Percentiles rank a stretch among this genome's conserved stretches.
phyloP scores from a whole-genome alignment of 768 basidiomycete genomes.

The Lentinula edodes region DNA sequence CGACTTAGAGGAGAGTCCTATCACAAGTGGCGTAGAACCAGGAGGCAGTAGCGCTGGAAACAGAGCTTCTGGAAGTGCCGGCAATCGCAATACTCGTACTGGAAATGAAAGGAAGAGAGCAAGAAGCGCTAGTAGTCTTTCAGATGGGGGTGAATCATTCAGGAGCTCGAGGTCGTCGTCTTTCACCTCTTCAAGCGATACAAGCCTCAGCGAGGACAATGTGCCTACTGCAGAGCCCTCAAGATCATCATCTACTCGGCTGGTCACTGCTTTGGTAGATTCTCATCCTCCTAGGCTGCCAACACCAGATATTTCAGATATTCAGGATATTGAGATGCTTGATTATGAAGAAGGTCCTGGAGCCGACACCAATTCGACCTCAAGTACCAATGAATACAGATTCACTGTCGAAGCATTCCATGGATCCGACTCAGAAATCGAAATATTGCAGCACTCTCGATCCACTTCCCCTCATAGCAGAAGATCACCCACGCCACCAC shows the following conservation, averaged over 20 bases:
- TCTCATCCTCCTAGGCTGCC: conserved; percentile 33
- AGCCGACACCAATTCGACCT: conserved; percentile 9
- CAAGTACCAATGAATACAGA: conserved; percentile 28
- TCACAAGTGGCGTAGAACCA: conserved; percentile 15
- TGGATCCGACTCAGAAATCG: conserved; percentile 49
- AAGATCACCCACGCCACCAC: conserved; percentile 7
- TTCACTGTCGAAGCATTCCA: conserved; percentile 46
- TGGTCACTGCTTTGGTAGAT: conserved; percentile 8
- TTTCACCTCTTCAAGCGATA: conserved; percentile 23
- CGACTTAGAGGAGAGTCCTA: conserved; percentile 43
- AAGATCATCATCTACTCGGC: conserved; percentile 9
- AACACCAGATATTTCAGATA: conserved; percentile 38
- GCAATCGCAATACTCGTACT: conserved; percentile 15
- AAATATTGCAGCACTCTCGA: conserved; percentile 35
- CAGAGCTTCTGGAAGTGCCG: conserved; percentile 7
- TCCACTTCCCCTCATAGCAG: background rate
- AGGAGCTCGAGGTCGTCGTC: conserved; percentile 32
- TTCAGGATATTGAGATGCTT: conserved; percentile 49
- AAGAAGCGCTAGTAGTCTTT: conserved; percentile 45
- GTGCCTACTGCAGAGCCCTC: conserved; percentile 7
- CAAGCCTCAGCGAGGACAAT: conserved; percentile 13
- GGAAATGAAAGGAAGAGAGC: conserved; percentile 53
- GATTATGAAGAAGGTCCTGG: conserved; percentile 27
- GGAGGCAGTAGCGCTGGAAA: conserved; percentile 25
- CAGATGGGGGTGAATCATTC: conserved; percentile 31